Conservation (phyloP, 1,139 yeast genomes). For the Yamadazyma diospyri region DNA sequence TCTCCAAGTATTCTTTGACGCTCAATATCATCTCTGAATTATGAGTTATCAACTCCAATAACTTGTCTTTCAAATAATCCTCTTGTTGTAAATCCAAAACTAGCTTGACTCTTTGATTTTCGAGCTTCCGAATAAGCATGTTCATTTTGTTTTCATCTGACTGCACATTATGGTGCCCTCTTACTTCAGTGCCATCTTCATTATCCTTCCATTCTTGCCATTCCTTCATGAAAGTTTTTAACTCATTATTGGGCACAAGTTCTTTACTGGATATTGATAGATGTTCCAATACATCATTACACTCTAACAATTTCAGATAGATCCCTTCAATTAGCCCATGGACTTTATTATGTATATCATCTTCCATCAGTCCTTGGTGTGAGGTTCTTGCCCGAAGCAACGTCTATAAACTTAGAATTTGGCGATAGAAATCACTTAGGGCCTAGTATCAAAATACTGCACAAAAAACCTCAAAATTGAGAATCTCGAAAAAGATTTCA, state of each 20-base stretch:
- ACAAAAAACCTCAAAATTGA: neutral
- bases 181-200: neutral
- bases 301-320: slow-evolving; percentile 8
- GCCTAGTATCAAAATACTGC: too few species aligned
- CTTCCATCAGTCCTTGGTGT: slow-evolving; percentile 15
- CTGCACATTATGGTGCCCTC: neutral
- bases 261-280: slow-evolving; percentile 21
- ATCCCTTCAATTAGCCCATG: slow-evolving; percentile 8
- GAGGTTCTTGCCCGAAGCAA: too few species aligned
- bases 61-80: slow-evolving; percentile 32
- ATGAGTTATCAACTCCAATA: slow-evolving; percentile 34
- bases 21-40: slow-evolving; percentile 39
- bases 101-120: slow-evolving; percentile 32
- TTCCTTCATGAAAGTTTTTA: slow-evolving; percentile 9
- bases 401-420: too few species aligned
- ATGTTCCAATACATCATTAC: slow-evolving; percentile 10
- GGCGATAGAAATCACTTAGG: too few species aligned
- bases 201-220: neutral
- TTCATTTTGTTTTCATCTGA: slow-evolving; percentile 1
- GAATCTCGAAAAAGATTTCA: slow-evolving; percentile 1
- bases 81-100: slow-evolving; percentile 45
- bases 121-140: slow-evolving; percentile 23
- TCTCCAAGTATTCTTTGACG: slow-evolving; percentile 35
- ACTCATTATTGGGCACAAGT: slow-evolving; percentile 20
- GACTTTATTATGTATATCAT: slow-evolving; percentile 12